Evolutionary conservation across 495 filamentous ascomycete species (phyloP).

Genomic region (Penicillium taxi): DNA sequence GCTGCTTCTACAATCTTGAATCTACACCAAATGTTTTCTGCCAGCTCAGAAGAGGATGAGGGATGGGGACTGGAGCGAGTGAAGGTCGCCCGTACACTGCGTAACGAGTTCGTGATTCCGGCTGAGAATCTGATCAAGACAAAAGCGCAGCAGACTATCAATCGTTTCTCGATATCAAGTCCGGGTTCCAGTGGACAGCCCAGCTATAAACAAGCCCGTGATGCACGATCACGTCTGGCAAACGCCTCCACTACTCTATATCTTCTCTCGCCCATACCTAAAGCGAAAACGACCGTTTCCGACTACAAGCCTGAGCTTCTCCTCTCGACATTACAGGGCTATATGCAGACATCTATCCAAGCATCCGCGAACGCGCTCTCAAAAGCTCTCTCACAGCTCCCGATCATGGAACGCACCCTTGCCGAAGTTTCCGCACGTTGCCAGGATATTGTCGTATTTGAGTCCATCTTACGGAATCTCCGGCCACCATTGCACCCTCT

Average conservation of each 20-base stretch:
- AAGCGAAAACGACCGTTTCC: slow-evolving; percentile 10
- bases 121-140: slow-evolving; percentile 59
- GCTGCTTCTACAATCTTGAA: slow-evolving; percentile 68
- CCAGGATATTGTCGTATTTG: slow-evolving; percentile 82
- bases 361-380: slow-evolving; percentile 64
- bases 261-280: slow-evolving; percentile 60
- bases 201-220: slow-evolving; percentile 75
- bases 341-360: slow-evolving; percentile 67
- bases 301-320: slow-evolving; percentile 57
- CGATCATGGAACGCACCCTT: slow-evolving; percentile 73
- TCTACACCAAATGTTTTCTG: slow-evolving; percentile 62
- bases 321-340: slow-evolving; percentile 68
- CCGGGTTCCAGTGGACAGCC: slow-evolving; percentile 29
- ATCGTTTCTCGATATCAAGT: slow-evolving; percentile 74
- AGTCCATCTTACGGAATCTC: slow-evolving; percentile 62
- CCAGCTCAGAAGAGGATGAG: slow-evolving; percentile 57
- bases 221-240: slow-evolving; percentile 61
- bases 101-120: slow-evolving; percentile 57
- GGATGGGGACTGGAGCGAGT: slow-evolving; percentile 67
- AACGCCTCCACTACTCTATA: slow-evolving; percentile 74
- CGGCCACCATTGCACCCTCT: slow-evolving; percentile 59
- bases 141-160: slow-evolving; percentile 70
- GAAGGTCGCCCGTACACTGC: slow-evolving; percentile 57
- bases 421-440: slow-evolving; percentile 75
- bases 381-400: slow-evolving; percentile 67